Evolutionary conservation across 2,329 filamentous ascomycete genomes (phyloP).

Genomic region (Colletotrichum orbiculare): DNA sequence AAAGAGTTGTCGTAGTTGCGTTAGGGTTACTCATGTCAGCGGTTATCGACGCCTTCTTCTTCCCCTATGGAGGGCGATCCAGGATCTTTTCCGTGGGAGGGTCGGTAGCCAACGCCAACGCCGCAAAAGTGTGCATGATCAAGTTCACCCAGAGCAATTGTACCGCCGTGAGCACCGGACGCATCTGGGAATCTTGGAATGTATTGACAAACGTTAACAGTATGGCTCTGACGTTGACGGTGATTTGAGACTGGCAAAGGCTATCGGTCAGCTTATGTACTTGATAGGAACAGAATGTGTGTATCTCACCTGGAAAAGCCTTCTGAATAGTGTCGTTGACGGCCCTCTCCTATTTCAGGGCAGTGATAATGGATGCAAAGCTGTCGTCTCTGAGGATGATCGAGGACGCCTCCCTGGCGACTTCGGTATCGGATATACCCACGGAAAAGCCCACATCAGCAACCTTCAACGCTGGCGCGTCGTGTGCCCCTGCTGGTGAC

Average conservation of each 20-base stretch:
- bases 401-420: not conserved
- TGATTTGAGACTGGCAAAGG: not conserved
- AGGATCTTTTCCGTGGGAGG: too few relatives aligned
- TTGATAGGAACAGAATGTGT: not conserved
- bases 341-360: not conserved
- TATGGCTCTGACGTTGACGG: not conserved
- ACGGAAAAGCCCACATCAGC: not conserved
- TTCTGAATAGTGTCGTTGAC: not conserved
- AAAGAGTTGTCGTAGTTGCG: too few relatives aligned
- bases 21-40: accelerated
- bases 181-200: not conserved
- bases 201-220: not conserved
- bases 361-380: not conserved
- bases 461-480: not conserved
- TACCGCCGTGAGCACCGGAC: not conserved
- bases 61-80: not conserved
- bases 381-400: not conserved
- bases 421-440: not conserved
- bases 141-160: not conserved
- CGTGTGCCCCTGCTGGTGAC: not conserved
- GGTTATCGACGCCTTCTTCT: too few relatives aligned
- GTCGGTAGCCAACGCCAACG: not conserved
- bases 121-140: not conserved
- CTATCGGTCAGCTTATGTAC: not conserved
- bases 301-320: not conserved